Conservation (phyloP, 345 rosid species). For the Bruguiera gymnorhiza region DNA sequence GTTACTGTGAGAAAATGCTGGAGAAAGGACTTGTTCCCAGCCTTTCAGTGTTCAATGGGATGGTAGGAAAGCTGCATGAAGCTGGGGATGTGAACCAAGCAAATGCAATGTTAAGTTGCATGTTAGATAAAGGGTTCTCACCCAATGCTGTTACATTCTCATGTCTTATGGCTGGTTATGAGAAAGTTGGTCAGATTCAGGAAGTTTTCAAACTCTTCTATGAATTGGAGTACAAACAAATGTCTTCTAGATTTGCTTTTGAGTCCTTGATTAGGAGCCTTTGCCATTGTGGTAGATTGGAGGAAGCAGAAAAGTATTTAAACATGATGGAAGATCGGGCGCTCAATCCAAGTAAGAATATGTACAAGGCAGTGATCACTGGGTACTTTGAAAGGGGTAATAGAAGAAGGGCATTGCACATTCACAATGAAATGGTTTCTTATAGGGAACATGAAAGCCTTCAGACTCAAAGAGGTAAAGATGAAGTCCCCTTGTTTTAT, state of each 20-base stretch:
- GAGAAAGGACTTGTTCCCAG: slow-evolving; percentile 46
- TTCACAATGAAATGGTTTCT: slow-evolving; percentile 46
- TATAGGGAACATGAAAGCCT: slow-evolving; percentile 24
- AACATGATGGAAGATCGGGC: slow-evolving; percentile 40
- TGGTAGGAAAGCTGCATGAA: slow-evolving; percentile 45
- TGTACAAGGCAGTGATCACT: slow-evolving; percentile 40
- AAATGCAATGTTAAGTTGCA: slow-evolving; percentile 41
- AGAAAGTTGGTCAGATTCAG: slow-evolving; percentile 37
- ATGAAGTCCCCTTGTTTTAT: too few species aligned
- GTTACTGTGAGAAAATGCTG: slow-evolving; percentile 49
- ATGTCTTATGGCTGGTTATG: slow-evolving; percentile 47
- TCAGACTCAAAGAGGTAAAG: neutral
- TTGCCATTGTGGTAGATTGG: slow-evolving; percentile 43
- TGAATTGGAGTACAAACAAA: slow-evolving; percentile 58
- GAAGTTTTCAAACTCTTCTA: slow-evolving; percentile 61
- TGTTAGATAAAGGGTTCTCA: slow-evolving; percentile 52
- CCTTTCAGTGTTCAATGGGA: slow-evolving; percentile 44
- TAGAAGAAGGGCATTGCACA: slow-evolving; percentile 27
- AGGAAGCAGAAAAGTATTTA: slow-evolving; percentile 54
- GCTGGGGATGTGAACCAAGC: slow-evolving; percentile 39
- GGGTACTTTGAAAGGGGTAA: slow-evolving; percentile 30
- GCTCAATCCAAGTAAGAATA: slow-evolving; percentile 29
- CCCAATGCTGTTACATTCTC: slow-evolving; percentile 51
- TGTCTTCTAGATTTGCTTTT: slow-evolving; percentile 43
- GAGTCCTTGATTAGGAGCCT: slow-evolving; percentile 45